Evolutionary conservation across 176 grass and related monocot species (phyloP), one percentile per base, ranked within the genome.

Genomic region (Lolium multiflorum): DNA sequence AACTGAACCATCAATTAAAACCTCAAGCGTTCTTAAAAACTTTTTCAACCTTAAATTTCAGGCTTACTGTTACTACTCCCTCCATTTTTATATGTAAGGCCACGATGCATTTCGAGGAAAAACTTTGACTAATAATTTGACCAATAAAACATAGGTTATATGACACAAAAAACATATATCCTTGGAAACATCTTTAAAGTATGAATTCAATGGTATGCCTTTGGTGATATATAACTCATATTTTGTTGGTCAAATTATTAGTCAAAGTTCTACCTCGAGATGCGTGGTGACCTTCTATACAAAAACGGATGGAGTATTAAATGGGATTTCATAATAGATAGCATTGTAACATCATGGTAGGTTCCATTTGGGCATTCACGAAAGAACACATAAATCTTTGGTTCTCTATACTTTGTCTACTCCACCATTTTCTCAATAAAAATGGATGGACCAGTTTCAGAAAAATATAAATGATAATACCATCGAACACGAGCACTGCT

Each of bases 401-500:
- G 24, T 68, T 69, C 18, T n/a, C 39, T n/a, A 73, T 87, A 54
- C 22, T 38, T 20, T 46, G 18, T 55, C 71, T 35, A 71, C 48
- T 60, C 20, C 38, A 50, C 69, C 15, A 49, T 18, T 57, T 25
- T 24, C 38, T 67, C 2, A 80, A 79, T 63, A 55, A 22, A 75
- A 74, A 68, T 10, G 49, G 15, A 66, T 15, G 11, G 48, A 57
- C 51, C 41, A 26, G 21, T 41, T 60, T 79, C 11, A 47, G 51
- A 75, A 66, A 84, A 78, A 41, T 55, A 55, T 55, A 14, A 17
- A 50, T 84, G 54, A 61, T 39, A 80, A 78, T 85, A 98, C 97
- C 97, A 98, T 92, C 18, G 93, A 87, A 96, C 87, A 81, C 86
- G 86, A 89, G 94, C 94, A 71, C 86, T 89, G 84, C 65, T 98